These are phyloP conservation scores for Globisporangium camurandrum DNA, from an alignment of 352 stramenopile species.

Conservation along the genomic window DNA sequence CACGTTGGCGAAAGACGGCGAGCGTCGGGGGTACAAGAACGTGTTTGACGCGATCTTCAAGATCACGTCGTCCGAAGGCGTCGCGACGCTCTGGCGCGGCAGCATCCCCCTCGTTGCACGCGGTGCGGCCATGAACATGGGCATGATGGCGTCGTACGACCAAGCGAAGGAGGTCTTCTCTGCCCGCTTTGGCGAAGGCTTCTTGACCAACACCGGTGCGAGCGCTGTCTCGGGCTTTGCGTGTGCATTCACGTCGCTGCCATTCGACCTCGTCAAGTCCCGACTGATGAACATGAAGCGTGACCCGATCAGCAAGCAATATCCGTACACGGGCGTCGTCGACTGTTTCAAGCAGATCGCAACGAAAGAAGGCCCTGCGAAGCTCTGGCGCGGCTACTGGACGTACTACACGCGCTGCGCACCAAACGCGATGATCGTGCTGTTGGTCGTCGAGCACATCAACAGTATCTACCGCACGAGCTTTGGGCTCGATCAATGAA, in stretches of 20 bases:
- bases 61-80: constrained; percentile 83
- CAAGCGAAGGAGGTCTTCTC: constrained; percentile 93
- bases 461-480: constrained; percentile 82
- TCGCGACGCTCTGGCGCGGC: constrained; percentile 87
- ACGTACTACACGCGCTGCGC: constrained; percentile 98
- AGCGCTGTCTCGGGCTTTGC: constrained; percentile 96
- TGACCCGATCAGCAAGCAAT: constrained; percentile 82
- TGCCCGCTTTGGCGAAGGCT: constrained; percentile 54
- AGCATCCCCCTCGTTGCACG: constrained; percentile 92
- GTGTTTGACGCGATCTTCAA: constrained; percentile 94
- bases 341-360: constrained; percentile 95
- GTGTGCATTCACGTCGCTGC: constrained; percentile 96
- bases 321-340: constrained; percentile 93
- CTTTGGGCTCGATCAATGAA: constrained; percentile 34
- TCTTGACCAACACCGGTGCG: constrained; percentile 90
- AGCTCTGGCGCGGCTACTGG: constrained; percentile 97
- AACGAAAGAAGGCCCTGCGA: constrained; percentile 90
- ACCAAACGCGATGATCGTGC: constrained; percentile 99
- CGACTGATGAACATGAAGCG: constrained; percentile 97
- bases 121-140: constrained; percentile 99
- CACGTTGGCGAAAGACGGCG: constrained; percentile 83
- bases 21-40: constrained; percentile 98
- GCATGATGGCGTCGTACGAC: constrained; percentile 99
- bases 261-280: constrained; percentile 99
- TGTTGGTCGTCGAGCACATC: constrained; percentile 96